phyloP scores from a whole-genome alignment of 805 yeast genomes.

The Maudiozyma bulderi region DNA sequence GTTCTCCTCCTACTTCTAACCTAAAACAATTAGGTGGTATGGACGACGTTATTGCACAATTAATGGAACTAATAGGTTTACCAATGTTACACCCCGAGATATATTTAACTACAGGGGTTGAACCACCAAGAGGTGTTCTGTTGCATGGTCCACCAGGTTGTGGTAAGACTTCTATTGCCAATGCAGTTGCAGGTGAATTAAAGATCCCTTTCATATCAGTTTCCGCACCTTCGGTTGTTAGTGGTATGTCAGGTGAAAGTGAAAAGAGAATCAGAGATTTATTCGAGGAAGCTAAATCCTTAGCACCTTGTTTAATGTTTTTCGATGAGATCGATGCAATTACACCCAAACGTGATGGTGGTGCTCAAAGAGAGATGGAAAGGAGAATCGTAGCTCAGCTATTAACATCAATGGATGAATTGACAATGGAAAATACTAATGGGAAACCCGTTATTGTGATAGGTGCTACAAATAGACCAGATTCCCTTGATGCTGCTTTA shows the following conservation, averaged over 20 bases:
- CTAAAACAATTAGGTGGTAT: conserved; percentile 82
- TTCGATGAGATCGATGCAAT: conserved; percentile 97
- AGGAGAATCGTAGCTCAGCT: conserved; percentile 92
- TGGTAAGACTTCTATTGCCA: conserved; percentile 94
- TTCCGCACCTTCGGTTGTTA: conserved; percentile 91
- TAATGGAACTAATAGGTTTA: conserved; percentile 83
- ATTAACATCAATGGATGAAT: conserved; percentile 88
- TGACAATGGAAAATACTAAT: conserved; percentile 76
- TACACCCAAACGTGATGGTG: conserved; percentile 93
- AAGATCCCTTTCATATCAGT: conserved; percentile 86
- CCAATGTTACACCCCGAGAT: conserved; percentile 94
- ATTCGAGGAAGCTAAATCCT: conserved; percentile 79
- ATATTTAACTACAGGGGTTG: conserved; percentile 77
- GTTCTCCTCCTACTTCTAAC: conserved; percentile 60
- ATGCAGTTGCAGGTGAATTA: conserved; percentile 90
- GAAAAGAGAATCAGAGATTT: conserved; percentile 89
- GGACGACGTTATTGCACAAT: conserved; percentile 71
- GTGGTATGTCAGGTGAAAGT: conserved; percentile 98
- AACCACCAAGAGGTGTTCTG: conserved; percentile 88
- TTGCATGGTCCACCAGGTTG: conserved; percentile 99
- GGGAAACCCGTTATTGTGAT: conserved; percentile 90
- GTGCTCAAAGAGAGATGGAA: conserved; percentile 96
- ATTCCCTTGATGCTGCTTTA: conserved; percentile 85
- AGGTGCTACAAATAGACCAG: conserved; percentile 97
- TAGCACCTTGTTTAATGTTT: conserved; percentile 90